phyloP scores from a whole-genome alignment of 495 filamentous ascomycete genomes.

The Barbatosphaeria neglecta region DNA sequence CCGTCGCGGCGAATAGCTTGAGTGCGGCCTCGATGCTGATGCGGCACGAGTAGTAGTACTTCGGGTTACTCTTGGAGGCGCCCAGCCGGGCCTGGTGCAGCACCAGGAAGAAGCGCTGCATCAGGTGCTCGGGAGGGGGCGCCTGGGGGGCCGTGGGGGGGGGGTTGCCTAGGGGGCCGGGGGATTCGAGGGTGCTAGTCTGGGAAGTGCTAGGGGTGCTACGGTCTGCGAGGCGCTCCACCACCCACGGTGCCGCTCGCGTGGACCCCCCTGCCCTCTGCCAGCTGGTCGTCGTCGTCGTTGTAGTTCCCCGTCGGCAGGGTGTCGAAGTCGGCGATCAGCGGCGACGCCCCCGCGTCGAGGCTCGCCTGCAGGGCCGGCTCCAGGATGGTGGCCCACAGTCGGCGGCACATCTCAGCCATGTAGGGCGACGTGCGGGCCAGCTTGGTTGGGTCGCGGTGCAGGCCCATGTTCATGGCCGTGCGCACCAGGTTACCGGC shows the following conservation, averaged over 20 bases:
- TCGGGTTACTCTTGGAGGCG: slow-evolving; percentile 21
- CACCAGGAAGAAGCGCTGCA: slow-evolving; percentile 46
- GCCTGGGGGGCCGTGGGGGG: slow-evolving; percentile 24
- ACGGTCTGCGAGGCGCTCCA: too few species aligned
- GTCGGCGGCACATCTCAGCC: slow-evolving; percentile 54
- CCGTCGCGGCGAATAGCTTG: slow-evolving; percentile 26
- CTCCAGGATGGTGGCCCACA: slow-evolving; percentile 60
- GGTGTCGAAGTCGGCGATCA: slow-evolving; percentile 49
- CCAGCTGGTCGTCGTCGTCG: slow-evolving; percentile 33
- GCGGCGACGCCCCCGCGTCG: slow-evolving; percentile 46
- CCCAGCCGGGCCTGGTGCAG: slow-evolving; percentile 29
- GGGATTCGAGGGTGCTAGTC: slow-evolving; percentile 21
- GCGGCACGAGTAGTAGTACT: slow-evolving; percentile 35
- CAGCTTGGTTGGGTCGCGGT: slow-evolving; percentile 41
- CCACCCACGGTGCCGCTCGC: too few species aligned
- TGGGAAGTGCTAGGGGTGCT: slow-evolving; percentile 16
- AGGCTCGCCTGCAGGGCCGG: slow-evolving; percentile 48
- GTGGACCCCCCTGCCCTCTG: slow-evolving; percentile 10
- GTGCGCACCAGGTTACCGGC: slow-evolving; percentile 45
- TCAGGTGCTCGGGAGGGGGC: slow-evolving; percentile 24
- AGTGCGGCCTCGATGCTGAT: slow-evolving; percentile 32
- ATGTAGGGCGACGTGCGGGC: slow-evolving; percentile 31
- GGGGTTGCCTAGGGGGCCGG: too few species aligned
- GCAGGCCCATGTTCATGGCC: slow-evolving; percentile 50
- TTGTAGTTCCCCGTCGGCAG: slow-evolving; percentile 41